Evolutionary conservation across 176 grass and related monocot species (phyloP), one percentile per base, ranked within the genome.

Genomic region (Stipa capillata): DNA sequence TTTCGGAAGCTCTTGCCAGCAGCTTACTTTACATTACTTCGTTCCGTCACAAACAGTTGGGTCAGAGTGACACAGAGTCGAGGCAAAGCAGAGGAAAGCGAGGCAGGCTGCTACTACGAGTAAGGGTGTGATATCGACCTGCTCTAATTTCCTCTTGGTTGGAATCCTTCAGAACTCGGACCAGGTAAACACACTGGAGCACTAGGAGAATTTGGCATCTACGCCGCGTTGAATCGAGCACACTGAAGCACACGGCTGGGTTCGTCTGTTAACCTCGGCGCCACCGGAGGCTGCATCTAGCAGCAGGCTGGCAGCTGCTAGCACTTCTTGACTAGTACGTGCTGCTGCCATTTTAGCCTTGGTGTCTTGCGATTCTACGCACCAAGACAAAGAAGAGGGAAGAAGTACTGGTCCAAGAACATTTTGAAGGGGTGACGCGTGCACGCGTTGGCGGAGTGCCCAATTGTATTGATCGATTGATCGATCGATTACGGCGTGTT

Each of bases 1-100:
- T n/a, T n/a, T n/a, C n/a, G n/a, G 75, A 79, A 85, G 75, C 83
- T 85, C 83, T 75, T 62, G 29, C 74, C 65, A 59, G 21, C 7
- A 21, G 50, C 50, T 9, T 20, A 2, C 50, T 23, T 52, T 60
- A 60, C 28, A 1, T 7, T 59, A 27, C 5, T 60, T 32, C 5
- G 54, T 70, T 52, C 12, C 67, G 28, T 34, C 69, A 4, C 29
- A 24, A 5, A 24, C 52, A 2, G 10, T 27, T 16, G 12, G 65
- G 10, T 29, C 51, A 67, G 82, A 2, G 69, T 5, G 21, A 18
- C 47, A 53, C 70, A 24, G 31, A 17, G 61, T 67, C 64, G 2
- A 25, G 21, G 25, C 16, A 53, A 68, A 49, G 53, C 41, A 2
- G 16, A 36, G 31, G 72, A 24, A 66, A 58, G 54, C 5, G 16